Conservation (phyloP, 768 basidiomycete species). For the Cubamyces lactineus region DNA sequence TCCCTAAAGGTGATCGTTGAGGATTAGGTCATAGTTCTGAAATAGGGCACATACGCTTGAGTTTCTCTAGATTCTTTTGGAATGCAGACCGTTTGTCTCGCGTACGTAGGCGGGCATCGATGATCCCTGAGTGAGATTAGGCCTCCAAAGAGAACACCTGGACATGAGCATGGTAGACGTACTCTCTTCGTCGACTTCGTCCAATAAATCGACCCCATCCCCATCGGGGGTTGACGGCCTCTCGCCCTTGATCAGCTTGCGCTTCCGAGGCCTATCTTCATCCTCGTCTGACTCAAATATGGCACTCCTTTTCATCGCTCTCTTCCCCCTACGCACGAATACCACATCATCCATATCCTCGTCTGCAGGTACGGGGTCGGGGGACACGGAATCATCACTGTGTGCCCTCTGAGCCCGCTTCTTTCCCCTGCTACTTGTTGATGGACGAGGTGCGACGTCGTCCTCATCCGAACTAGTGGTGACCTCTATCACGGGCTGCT, state of each 20-base stretch:
- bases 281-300: conserved; percentile 40
- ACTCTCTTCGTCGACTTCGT: conserved; percentile 63
- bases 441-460: conserved; percentile 30
- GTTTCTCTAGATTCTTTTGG: conserved; percentile 64
- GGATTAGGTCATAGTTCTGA: neutral
- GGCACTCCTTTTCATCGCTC: conserved; percentile 26
- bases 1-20: conserved; percentile 35
- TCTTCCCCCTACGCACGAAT: conserved; percentile 27
- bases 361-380: neutral
- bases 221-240: conserved; percentile 46
- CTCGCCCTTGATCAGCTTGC: conserved; percentile 47
- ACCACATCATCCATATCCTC: conserved; percentile 16
- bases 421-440: conserved; percentile 22
- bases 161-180: conserved; percentile 6
- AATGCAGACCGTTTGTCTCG: conserved; percentile 62
- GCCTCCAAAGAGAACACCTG: neutral
- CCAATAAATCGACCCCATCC: conserved; percentile 47
- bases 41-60: conserved; percentile 58
- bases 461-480: conserved; percentile 28
- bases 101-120: conserved; percentile 63
- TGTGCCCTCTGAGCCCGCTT: conserved; percentile 20
- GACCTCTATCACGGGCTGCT: conserved; percentile 35
- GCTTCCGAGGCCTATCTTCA: conserved; percentile 39
- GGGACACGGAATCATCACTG: conserved; percentile 23
- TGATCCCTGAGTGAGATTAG: conserved; percentile 49